Base-by-base conservation (phyloP, 169 alveolate species). In the Cystoisospora suis region DNA sequence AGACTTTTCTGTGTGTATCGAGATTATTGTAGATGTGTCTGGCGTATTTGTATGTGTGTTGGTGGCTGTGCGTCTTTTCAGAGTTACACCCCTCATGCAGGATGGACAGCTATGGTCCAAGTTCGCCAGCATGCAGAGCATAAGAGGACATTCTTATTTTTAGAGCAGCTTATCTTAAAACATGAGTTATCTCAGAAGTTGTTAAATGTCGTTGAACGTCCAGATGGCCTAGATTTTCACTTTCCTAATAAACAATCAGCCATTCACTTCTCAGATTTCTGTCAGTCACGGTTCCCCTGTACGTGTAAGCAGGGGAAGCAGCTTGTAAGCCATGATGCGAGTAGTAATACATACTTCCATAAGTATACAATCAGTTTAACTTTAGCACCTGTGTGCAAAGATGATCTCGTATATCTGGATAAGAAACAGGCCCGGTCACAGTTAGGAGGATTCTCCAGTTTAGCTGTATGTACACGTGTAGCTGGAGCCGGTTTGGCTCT, bases 221-320 rank as follows among this genome's bases (percentile, higher is more conserved):
- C 98, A 46, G 99, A 99, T 85, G 99, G 99, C 27, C 87, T 99
- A 61, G 99, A 99, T 91, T 98, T 99, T 93, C 99, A 97, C 92
- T 99, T 98, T 93, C 94, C 95, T 36, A 94, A 96, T 70, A 96
- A 97, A 92, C 96, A 96, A n/a, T 98, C 97, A 91, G 99, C 99
- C 36, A 96, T 96, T 61, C 94, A 97, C 89, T 96, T 99, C 87
- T 98, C 98, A 29, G 99, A 98, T 86, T 99, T 98, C 94, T 95
- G 99, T 80, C 90, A 93, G 56, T 90, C 93, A 38, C 87, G 85
- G 75, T 75, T 94, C 29, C 89, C 90, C 2, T 29, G 59, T 34
- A 20, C 70, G n/a, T 20, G 42, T 47, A 27, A 58, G 40, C 36
- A 47, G 42, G 34, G 72, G 44, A 65, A 65, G 79, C 79, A 49